Evolutionary conservation across 345 rosid species (phyloP).

Genomic region (Brassica juncea): DNA sequence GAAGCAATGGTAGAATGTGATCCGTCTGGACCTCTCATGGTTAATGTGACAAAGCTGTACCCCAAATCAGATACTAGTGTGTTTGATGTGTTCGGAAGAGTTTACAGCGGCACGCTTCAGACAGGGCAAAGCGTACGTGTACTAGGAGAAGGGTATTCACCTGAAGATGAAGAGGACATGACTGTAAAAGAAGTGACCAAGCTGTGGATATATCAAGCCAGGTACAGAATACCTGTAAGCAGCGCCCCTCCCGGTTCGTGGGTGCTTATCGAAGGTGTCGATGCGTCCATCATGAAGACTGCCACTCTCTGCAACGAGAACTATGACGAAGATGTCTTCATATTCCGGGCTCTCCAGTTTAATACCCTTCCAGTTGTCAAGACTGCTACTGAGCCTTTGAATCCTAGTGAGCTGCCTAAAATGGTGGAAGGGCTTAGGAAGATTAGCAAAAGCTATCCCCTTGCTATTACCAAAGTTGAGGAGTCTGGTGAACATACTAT

Average conservation of each 20-base stretch:
- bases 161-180: constrained; percentile 98
- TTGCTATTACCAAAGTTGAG: constrained; percentile 94
- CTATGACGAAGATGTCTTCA: constrained; percentile 79
- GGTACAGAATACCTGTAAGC: constrained; percentile 87
- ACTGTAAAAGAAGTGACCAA: constrained; percentile 91
- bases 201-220: constrained; percentile 92
- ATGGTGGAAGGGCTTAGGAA: constrained; percentile 99
- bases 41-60: constrained; percentile 89
- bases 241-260: constrained; percentile 98
- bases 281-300: constrained; percentile 95
- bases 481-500: constrained; percentile 98
- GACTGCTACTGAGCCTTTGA: constrained; percentile 97
- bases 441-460: constrained; percentile 97
- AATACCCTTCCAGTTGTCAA: constrained; percentile 96
- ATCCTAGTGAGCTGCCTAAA: constrained; percentile 97
- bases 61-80: constrained; percentile 97
- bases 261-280: constrained; percentile 97
- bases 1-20: constrained; percentile 87
- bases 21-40: constrained; percentile 90
- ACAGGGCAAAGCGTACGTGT: constrained; percentile 92
- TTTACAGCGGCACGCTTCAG: constrained; percentile 84
- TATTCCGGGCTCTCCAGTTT: constrained; percentile 86
- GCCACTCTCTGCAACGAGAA: constrained; percentile 78
- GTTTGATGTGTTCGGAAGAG: constrained; percentile 96
- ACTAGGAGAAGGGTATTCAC: constrained; percentile 96